These are phyloP conservation scores for Aspergillus hortae DNA, from an alignment of 2,329 filamentous ascomycete species.

Conservation along the genomic window DNA sequence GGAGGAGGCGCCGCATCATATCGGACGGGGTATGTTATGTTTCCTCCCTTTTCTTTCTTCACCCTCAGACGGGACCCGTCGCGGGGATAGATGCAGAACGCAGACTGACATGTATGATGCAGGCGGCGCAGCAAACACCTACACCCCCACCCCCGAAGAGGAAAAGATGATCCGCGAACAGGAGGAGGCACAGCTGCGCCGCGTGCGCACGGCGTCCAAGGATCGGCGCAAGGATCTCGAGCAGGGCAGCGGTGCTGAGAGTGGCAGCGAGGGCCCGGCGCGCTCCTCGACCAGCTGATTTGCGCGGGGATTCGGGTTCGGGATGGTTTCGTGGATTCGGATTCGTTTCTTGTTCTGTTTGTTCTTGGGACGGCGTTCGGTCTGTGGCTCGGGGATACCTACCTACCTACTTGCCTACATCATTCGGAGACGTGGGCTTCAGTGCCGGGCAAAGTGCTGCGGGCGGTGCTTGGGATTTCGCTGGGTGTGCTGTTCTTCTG, in stretches of 20 bases:
- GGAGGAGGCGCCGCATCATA: constrained; percentile 39
- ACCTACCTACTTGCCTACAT: too few relatives aligned
- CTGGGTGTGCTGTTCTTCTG: neutral
- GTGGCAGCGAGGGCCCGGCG: constrained; percentile 6
- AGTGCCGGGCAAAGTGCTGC: neutral
- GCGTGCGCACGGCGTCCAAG: constrained; percentile 24
- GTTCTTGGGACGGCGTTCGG: neutral
- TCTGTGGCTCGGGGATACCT: neutral
- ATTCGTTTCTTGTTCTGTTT: neutral
- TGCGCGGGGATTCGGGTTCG: neutral
- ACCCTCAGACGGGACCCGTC: neutral
- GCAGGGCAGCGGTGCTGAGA: constrained; percentile 7
- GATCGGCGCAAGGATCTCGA: constrained; percentile 15
- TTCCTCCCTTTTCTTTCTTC: neutral
- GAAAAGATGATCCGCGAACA: constrained; percentile 27
- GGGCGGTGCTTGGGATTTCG: neutral
- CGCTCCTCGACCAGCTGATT: constrained; percentile 7
- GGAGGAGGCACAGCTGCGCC: constrained; percentile 31
- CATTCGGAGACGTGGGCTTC: neutral
- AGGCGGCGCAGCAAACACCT: constrained; percentile 38
- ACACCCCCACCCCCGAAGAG: constrained; percentile 22
- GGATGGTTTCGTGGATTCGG: neutral
- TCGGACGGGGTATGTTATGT: constrained; percentile 38
- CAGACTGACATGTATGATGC: neutral
- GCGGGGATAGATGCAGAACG: neutral